Percentiles rank a stretch among this genome's conserved stretches.
phyloP scores from a whole-genome alignment of 1,139 yeast species.

The Hyphopichia pseudoburtonii region DNA sequence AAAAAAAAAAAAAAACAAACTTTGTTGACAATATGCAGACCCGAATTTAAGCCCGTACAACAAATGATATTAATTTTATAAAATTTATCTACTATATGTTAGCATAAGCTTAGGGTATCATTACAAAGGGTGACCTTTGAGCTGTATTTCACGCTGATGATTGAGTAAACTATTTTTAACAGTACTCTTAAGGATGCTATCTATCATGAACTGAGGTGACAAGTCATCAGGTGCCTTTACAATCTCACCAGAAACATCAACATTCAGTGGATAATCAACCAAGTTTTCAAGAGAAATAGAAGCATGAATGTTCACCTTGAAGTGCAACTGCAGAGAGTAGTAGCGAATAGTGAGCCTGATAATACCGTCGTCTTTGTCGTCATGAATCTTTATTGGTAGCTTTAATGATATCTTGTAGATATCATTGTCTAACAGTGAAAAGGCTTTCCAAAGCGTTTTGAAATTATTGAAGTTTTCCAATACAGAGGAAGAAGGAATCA shows the following conservation, averaged over 20 bases:
- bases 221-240: not conserved
- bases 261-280: slow-evolving; percentile 2
- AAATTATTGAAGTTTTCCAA: slow-evolving; percentile 16
- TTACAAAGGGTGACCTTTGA: not conserved
- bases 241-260: not conserved
- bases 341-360: slow-evolving; percentile 13
- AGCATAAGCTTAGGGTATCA: too few species aligned
- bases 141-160: not conserved
- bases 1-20: not conserved
- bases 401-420: slow-evolving; percentile 28
- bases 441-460: slow-evolving; percentile 18
- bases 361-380: slow-evolving; percentile 6
- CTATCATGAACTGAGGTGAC: not conserved
- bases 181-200: not conserved
- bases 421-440: slow-evolving; percentile 25
- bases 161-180: not conserved
- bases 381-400: slow-evolving; percentile 21
- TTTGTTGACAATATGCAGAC: slow-evolving; percentile 1
- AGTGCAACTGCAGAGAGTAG: not conserved
- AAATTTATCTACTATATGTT: too few species aligned
- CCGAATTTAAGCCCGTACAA: not conserved
- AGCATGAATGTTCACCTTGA: not conserved
- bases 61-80: not conserved
- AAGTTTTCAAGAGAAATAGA: not conserved
- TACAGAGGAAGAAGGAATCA: not conserved